Conservation (phyloP, 306 rosid species). For the Betula pendula region DNA sequence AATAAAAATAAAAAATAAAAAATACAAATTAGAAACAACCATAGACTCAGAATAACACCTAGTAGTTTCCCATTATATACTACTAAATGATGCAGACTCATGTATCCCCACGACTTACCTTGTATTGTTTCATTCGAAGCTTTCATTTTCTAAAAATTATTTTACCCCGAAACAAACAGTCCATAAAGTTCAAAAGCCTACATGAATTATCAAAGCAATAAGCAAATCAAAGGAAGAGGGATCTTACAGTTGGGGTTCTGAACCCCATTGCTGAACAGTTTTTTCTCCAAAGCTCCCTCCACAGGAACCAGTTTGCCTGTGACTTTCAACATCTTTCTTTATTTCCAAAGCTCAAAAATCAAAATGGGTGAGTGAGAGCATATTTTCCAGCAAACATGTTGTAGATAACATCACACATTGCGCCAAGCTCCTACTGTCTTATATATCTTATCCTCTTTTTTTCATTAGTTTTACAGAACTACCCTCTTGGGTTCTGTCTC, state of each 20-base stretch:
- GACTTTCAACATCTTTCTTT: slow-evolving; percentile 20
- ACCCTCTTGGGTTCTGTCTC: slow-evolving; percentile 25
- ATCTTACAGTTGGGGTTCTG: slow-evolving; percentile 44
- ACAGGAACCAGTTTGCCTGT: slow-evolving; percentile 18
- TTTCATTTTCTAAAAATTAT: too few species aligned
- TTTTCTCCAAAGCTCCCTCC: slow-evolving; percentile 45
- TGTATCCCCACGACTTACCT: too few species aligned
- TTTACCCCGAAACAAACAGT: too few species aligned
- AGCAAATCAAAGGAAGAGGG: background rate
- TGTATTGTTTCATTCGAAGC: too few species aligned
- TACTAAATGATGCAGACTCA: background rate
- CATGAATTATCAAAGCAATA: background rate
- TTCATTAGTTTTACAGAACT: slow-evolving; percentile 36
- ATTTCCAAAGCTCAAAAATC: slow-evolving; percentile 5
- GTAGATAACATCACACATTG: slow-evolving; percentile 28
- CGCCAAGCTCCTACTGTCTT: slow-evolving; percentile 5
- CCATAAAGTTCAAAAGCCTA: background rate
- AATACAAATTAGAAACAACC: background rate
- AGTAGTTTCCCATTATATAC: background rate
- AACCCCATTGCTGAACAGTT: slow-evolving; percentile 44
- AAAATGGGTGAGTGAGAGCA: background rate
- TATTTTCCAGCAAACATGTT: background rate
- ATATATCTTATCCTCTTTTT: slow-evolving; percentile 26
- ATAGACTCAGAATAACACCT: background rate
- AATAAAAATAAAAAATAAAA: background rate